These are phyloP conservation scores for Calocybe gangraenosa DNA, from an alignment of 768 basidiomycete genomes.

Conservation along the genomic window DNA sequence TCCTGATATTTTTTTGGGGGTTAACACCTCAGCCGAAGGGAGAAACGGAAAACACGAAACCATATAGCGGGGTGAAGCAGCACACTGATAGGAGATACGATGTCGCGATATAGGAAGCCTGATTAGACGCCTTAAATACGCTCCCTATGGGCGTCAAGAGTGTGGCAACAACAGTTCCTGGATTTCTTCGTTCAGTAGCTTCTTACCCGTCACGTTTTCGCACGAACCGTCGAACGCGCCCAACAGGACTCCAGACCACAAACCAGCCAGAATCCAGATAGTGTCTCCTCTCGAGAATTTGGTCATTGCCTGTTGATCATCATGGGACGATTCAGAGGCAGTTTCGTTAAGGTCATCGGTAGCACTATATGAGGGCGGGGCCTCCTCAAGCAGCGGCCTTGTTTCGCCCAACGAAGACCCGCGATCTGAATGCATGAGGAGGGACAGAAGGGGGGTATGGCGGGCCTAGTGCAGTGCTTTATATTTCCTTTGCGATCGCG, in stretches of 20 bases:
- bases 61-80: conserved; percentile 88
- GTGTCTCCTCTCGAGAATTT: conserved; percentile 51
- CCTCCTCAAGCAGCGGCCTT: conserved; percentile 51
- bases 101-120: conserved; percentile 85
- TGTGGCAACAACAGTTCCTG: conserved; percentile 85
- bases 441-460: conserved; percentile 20
- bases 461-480: conserved; percentile 20
- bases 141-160: conserved; percentile 82
- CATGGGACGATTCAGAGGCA: conserved; percentile 23
- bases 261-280: conserved; percentile 67
- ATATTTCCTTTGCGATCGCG: conserved; percentile 22
- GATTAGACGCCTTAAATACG: conserved; percentile 74
- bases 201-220: conserved; percentile 9
- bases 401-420: conserved; percentile 48
- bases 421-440: conserved; percentile 42
- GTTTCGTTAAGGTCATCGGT: conserved; percentile 34
- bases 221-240: conserved; percentile 78
- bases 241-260: conserved; percentile 82
- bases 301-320: conserved; percentile 33
- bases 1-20: conserved; percentile 41
- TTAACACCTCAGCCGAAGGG: conserved; percentile 7
- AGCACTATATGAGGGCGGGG: conserved; percentile 44
- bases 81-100: conserved; percentile 85
- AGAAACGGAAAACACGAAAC: conserved; percentile 32
- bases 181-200: conserved; percentile 11